Evolutionary conservation across 2,329 filamentous ascomycete species (phyloP), one percentile per base, ranked within the genome.

Genomic region (Aspergillus hortae): DNA sequence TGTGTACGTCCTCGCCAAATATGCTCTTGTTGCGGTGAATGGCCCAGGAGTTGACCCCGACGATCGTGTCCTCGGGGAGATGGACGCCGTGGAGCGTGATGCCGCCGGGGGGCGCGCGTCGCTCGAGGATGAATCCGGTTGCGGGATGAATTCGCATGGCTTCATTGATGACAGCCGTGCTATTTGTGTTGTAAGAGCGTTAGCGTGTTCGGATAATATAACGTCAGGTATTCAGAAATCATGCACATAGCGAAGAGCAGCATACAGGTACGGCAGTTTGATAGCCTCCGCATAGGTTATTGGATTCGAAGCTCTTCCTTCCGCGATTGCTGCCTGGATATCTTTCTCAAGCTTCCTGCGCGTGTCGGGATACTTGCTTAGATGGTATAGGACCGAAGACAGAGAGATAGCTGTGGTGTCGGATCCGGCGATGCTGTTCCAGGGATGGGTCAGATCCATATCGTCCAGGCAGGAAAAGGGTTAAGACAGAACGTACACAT

Each of bases 11-110:
- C 6, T 38, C 44, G 7, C 49, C 49, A 23, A 46, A 51, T 21
- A 47, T 47, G 3, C 36, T 23, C 12, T 10, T n/a, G 25, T 51
- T 12, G 3, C 49, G 49, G n/a, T 51, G 44, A 2, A 51, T 19
- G 6, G 33, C 49, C 35, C 44, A 51, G 9, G 49, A 19, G 21
- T 51, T 51, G 6, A 46, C 44, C 12, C 49, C 49, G 12, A 51
- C 49, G 15, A 46, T 40, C 19, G 49, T 51, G 11, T 42, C 10
- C 3, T 41, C 33, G 2, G 33, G 43, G n/a, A 51, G 44, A 30
- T 35, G 6, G 10, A 27, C 11, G 4, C 44, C 49, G 17, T 43
- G 17, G 6, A 51, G 11, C 6, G 33, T 47, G 6, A 42, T 27
- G 2, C 49, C 49, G 3, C 25, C 27, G 2, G 11, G 14, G 7